Conservation (phyloP, 2,329 filamentous ascomycete genomes). For the Aspergillus felis region DNA sequence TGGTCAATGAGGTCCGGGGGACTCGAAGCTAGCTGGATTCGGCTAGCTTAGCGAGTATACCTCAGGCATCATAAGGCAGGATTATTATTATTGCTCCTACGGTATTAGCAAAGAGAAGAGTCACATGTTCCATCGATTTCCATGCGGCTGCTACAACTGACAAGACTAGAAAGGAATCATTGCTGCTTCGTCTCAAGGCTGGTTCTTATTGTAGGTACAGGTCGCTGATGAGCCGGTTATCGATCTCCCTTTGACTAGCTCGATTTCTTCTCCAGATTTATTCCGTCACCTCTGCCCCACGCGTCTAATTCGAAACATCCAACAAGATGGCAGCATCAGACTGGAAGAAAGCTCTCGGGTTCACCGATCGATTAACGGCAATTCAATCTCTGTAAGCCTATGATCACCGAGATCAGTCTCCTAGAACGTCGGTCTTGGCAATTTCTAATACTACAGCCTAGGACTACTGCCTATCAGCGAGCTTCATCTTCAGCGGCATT, state of each 20-base stretch:
- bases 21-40: background rate
- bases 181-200: background rate
- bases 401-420: background rate
- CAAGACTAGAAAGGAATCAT: background rate
- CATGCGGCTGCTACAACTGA: constrained; percentile 4
- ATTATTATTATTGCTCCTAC: background rate
- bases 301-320: background rate
- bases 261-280: constrained; percentile 1
- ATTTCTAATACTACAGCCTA: constrained; percentile 25
- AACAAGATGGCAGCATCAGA: constrained; percentile 38
- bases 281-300: constrained; percentile 23
- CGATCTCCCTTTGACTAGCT: background rate
- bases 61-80: background rate
- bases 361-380: constrained; percentile 58
- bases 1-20: background rate
- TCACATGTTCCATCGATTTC: constrained; percentile 4
- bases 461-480: constrained; percentile 47
- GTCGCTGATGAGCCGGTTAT: background rate
- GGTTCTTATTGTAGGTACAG: background rate
- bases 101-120: background rate
- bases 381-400: constrained; percentile 59
- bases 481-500: constrained; percentile 43
- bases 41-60: background rate
- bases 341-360: constrained; percentile 54
- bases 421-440: background rate